A percentile compares a stretch with the other conserved stretches of the same genome.
Evolutionary conservation across 495 filamentous ascomycete species (phyloP).

Genomic region (Haplographium delicatum): DNA sequence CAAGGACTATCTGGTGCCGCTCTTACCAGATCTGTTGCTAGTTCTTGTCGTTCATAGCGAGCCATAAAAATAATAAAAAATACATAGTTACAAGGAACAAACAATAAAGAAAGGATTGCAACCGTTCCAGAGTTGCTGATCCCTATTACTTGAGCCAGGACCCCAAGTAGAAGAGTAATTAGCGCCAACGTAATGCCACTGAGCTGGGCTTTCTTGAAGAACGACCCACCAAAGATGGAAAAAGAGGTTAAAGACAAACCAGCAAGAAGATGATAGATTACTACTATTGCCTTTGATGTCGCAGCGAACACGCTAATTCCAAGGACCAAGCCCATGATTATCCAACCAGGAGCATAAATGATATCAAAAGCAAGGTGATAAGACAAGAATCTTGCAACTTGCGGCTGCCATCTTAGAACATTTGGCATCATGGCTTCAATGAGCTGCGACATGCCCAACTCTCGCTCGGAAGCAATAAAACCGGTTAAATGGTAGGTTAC

Average conservation of each 20-base stretch:
- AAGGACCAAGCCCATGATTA: slow-evolving; percentile 59
- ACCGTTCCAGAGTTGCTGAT: slow-evolving; percentile 44
- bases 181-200: slow-evolving; percentile 66
- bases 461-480: slow-evolving; percentile 69
- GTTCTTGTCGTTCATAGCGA: slow-evolving; percentile 53
- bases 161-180: slow-evolving; percentile 57
- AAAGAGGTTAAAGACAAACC: slow-evolving; percentile 63
- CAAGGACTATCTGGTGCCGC: slow-evolving; percentile 54
- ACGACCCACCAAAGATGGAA: slow-evolving; percentile 62
- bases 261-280: slow-evolving; percentile 58
- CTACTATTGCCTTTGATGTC: slow-evolving; percentile 48
- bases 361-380: slow-evolving; percentile 64
- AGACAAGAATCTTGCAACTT: slow-evolving; percentile 59
- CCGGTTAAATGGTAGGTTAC: slow-evolving; percentile 71
- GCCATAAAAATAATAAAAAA: slow-evolving; percentile 66
- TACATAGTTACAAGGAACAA: slow-evolving; percentile 72
- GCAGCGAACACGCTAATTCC: slow-evolving; percentile 56
- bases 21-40: slow-evolving; percentile 49
- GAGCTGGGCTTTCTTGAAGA: slow-evolving; percentile 75
- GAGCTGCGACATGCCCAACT: slow-evolving; percentile 72
- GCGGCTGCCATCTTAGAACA: slow-evolving; percentile 56
- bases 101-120: slow-evolving; percentile 60
- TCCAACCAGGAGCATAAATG: slow-evolving; percentile 66
- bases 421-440: slow-evolving; percentile 81
- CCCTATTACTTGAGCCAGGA: slow-evolving; percentile 61